Evolutionary conservation across 805 yeast species (phyloP).

Genomic region (Ogataea zsoltii): DNA sequence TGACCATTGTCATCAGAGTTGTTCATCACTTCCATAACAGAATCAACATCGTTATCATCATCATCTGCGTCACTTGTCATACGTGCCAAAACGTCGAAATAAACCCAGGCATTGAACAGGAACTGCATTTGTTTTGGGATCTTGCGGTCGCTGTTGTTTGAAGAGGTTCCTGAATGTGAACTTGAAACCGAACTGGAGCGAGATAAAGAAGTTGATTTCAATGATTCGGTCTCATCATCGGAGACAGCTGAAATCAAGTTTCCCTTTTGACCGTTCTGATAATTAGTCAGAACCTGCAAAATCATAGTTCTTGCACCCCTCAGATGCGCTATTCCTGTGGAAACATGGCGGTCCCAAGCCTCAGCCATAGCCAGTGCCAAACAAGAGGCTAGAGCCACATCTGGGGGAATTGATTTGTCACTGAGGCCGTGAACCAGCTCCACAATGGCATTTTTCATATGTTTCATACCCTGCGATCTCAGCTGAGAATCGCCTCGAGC

Average conservation of each 20-base stretch:
- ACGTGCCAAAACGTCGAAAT: slow-evolving; percentile 66
- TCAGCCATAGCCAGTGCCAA: slow-evolving; percentile 64
- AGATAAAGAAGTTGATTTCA: slow-evolving; percentile 1
- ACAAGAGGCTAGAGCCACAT: slow-evolving; percentile 67
- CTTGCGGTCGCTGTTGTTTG: slow-evolving; percentile 6
- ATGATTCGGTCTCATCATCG: slow-evolving; percentile 1
- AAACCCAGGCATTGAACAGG: slow-evolving; percentile 64
- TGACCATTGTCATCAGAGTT: slow-evolving; percentile 5
- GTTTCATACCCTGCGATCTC: slow-evolving; percentile 50
- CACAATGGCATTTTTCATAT: slow-evolving; percentile 61
- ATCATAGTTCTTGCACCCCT: slow-evolving; percentile 67
- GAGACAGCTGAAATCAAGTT: slow-evolving; percentile 11
- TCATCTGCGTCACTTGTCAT: slow-evolving; percentile 54
- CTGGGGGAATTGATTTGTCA: slow-evolving; percentile 51
- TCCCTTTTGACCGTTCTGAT: slow-evolving; percentile 17
- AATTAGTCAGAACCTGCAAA: slow-evolving; percentile 41
- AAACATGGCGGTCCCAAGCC: slow-evolving; percentile 66
- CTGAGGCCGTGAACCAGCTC: slow-evolving; percentile 60
- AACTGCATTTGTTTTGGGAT: slow-evolving; percentile 49
- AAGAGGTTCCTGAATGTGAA: not conserved
- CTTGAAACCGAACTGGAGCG: slow-evolving; percentile 12
- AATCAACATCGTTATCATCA: slow-evolving; percentile 29
- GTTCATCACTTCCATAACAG: slow-evolving; percentile 1
- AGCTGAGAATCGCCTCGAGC: slow-evolving; percentile 46
- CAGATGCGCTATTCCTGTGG: slow-evolving; percentile 68